Evolutionary conservation across 352 stramenopile species (phyloP).

Genomic region (Plasmopara viticola): DNA sequence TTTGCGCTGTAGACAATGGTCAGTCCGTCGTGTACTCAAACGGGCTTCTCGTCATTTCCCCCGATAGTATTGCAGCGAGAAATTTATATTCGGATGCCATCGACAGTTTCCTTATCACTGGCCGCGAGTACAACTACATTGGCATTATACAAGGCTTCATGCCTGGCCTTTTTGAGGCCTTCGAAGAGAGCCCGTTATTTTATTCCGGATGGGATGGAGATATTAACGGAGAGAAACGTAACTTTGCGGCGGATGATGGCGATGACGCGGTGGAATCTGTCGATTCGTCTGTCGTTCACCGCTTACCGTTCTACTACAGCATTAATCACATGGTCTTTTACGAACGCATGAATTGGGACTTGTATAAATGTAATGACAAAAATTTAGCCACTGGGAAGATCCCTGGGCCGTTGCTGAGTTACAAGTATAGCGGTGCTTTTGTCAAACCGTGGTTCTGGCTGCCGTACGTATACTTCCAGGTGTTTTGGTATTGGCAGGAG

Average conservation of each 20-base stretch:
- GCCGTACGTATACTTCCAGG: slow-evolving; percentile 75
- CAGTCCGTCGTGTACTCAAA: slow-evolving; percentile 80
- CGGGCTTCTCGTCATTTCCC: slow-evolving; percentile 72
- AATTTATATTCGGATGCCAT: slow-evolving; percentile 80
- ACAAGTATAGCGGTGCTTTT: slow-evolving; percentile 70
- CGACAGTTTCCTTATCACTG: slow-evolving; percentile 80
- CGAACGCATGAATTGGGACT: slow-evolving; percentile 80
- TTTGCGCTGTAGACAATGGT: slow-evolving; percentile 77
- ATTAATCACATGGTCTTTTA: slow-evolving; percentile 89
- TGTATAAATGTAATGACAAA: slow-evolving; percentile 83
- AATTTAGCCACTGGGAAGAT: slow-evolving; percentile 47
- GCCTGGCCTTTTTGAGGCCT: slow-evolving; percentile 70
- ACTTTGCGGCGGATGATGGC: slow-evolving; percentile 17
- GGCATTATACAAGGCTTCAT: slow-evolving; percentile 77
- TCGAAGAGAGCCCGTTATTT: slow-evolving; percentile 75
- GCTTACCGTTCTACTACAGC: slow-evolving; percentile 78
- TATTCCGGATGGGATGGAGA: slow-evolving; percentile 43
- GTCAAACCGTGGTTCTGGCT: slow-evolving; percentile 82
- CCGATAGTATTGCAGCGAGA: slow-evolving; percentile 53
- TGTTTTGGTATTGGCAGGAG: slow-evolving; percentile 77
- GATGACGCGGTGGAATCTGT: slow-evolving; percentile 17
- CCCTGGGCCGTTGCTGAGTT: slow-evolving; percentile 64
- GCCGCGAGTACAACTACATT: slow-evolving; percentile 74
- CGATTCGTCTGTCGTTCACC: slow-evolving; percentile 51
- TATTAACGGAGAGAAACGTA: slow-evolving; percentile 27